Evolutionary conservation across 352 stramenopile species (phyloP).

Genomic region (Phytophthora litchii): DNA sequence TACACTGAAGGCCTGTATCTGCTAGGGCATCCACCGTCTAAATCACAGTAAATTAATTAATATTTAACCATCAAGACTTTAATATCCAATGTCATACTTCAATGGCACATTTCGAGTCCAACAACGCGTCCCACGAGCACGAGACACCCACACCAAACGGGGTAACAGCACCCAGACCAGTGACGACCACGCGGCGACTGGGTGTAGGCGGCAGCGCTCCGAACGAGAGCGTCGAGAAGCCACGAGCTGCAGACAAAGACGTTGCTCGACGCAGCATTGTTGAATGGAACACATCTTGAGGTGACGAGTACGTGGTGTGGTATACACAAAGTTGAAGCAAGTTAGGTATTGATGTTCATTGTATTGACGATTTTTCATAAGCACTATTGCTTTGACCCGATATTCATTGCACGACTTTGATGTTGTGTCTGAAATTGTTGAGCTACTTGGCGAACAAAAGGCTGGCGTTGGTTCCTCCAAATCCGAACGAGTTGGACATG

Average conservation of each 20-base stretch:
- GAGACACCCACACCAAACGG: slow-evolving; percentile 89
- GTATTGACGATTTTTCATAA: too few species aligned
- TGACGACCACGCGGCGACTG: slow-evolving; percentile 90
- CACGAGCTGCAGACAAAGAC: slow-evolving; percentile 28
- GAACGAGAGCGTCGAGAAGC: slow-evolving; percentile 75
- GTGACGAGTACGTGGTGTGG: slow-evolving; percentile 11
- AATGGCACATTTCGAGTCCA: slow-evolving; percentile 82
- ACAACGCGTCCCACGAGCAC: slow-evolving; percentile 81
- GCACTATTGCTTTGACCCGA: too few species aligned
- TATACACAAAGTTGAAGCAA: slow-evolving; percentile 11
- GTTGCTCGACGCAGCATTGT: slow-evolving; percentile 24
- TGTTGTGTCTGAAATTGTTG: too few species aligned
- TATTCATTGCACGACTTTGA: too few species aligned
- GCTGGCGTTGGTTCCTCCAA: slow-evolving; percentile 95
- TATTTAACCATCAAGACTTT: slow-evolving; percentile 13
- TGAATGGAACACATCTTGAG: neutral
- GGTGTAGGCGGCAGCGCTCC: slow-evolving; percentile 54
- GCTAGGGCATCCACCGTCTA: slow-evolving; percentile 63
- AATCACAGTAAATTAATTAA: neutral
- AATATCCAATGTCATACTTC: slow-evolving; percentile 35
- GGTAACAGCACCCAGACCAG: slow-evolving; percentile 90
- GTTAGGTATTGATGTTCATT: too few species aligned
- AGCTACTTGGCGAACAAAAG: slow-evolving; percentile 67
- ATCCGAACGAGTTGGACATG: slow-evolving; percentile 97
- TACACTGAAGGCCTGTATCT: slow-evolving; percentile 66